Evolutionary conservation across 2,329 filamentous ascomycete genomes (phyloP).

Genomic region (Juglanconis juglandina): DNA sequence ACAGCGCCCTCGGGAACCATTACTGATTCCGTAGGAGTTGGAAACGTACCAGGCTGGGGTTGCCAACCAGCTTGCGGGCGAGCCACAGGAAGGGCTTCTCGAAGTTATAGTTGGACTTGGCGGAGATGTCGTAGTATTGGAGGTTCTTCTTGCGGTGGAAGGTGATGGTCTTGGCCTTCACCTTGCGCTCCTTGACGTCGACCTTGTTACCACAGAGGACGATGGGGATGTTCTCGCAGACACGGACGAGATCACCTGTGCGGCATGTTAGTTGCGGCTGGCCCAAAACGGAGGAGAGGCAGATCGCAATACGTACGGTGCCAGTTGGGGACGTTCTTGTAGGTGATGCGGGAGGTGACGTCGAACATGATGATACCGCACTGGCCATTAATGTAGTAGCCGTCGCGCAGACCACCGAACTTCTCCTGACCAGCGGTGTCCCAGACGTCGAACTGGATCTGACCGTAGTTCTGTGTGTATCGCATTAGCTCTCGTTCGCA

Average conservation of each 20-base stretch:
- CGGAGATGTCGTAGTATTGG: constrained; percentile 99
- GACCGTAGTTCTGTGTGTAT: constrained; percentile 73
- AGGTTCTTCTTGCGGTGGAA: constrained; percentile 99
- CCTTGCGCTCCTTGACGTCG: constrained; percentile 99
- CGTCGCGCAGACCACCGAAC: constrained; percentile 98
- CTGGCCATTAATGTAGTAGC: constrained; percentile 99
- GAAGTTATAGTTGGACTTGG: constrained; percentile 99
- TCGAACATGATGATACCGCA: constrained; percentile 99
- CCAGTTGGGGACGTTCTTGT: constrained; percentile 99
- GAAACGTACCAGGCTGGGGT: constrained; percentile 70
- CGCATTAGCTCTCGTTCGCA: constrained; percentile 20
- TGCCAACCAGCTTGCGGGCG: constrained; percentile 95
- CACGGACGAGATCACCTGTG: constrained; percentile 91
- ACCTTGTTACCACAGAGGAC: constrained; percentile 99
- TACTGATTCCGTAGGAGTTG: constrained; percentile 1
- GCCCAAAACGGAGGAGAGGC: neutral
- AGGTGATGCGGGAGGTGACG: constrained; percentile 98
- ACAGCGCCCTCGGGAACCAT: neutral
- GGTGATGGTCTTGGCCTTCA: constrained; percentile 99
- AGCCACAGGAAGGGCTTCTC: constrained; percentile 99
- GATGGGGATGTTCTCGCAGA: constrained; percentile 99
- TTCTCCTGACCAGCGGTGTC: constrained; percentile 99
- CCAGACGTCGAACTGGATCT: constrained; percentile 99
- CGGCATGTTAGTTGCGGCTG: constrained; percentile 16
- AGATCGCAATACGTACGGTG: constrained; percentile 71